Evolutionary conservation across 2,329 filamentous ascomycete species (phyloP).

Genomic region (Clarireedia homoeocarpa): DNA sequence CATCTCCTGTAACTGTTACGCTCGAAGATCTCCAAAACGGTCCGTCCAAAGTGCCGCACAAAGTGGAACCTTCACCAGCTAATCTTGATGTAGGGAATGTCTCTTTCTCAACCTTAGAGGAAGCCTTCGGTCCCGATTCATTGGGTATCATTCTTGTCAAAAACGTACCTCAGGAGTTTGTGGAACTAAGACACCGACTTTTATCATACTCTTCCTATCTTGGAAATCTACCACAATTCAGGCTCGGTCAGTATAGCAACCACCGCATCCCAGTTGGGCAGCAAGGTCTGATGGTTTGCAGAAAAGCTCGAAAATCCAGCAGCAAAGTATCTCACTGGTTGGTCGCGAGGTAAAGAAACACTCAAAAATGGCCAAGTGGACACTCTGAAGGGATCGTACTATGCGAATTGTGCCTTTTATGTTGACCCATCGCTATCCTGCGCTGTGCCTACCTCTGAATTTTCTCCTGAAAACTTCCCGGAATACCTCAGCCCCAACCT

Average conservation of each 20-base stretch:
- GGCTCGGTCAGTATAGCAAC: constrained; percentile 53
- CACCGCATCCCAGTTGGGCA: background rate
- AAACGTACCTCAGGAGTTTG: constrained; percentile 67
- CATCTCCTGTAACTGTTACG: constrained; percentile 41
- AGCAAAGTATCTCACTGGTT: constrained; percentile 61
- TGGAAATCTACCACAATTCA: constrained; percentile 64
- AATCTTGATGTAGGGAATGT: constrained; percentile 46
- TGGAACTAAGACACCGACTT: constrained; percentile 61
- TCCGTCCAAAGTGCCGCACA: constrained; percentile 27
- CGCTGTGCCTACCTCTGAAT: constrained; percentile 50
- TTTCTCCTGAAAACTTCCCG: constrained; percentile 58
- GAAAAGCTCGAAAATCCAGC: constrained; percentile 50
- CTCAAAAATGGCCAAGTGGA: constrained; percentile 72
- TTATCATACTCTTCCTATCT: constrained; percentile 86
- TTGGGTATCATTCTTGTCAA: constrained; percentile 91
- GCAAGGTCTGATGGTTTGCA: constrained; percentile 23
- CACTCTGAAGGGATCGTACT: constrained; percentile 76
- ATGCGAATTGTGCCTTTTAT: constrained; percentile 76
- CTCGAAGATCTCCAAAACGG: constrained; percentile 52
- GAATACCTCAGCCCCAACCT: constrained; percentile 88
- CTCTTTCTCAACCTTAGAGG: constrained; percentile 58
- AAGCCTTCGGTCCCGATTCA: constrained; percentile 84
- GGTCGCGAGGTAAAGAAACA: constrained; percentile 77
- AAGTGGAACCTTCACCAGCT: constrained; percentile 4
- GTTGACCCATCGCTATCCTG: constrained; percentile 55